Conservation (phyloP, 2,329 filamentous ascomycete species). For the Aspergillus sp. region DNA sequence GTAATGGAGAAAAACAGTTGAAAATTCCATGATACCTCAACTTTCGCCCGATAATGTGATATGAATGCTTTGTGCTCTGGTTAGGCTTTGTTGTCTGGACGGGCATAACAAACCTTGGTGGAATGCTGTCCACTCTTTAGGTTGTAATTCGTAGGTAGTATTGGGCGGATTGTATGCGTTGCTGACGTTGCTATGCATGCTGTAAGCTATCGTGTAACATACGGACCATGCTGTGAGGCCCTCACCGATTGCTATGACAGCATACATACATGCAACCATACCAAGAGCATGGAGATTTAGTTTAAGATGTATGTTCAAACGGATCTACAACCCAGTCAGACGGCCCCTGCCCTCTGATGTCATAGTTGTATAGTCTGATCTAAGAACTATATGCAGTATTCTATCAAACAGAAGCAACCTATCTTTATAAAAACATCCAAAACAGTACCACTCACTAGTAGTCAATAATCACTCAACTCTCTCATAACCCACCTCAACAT, state of each 20-base stretch:
- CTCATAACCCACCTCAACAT: slow-evolving; percentile 43
- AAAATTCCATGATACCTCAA: slow-evolving; percentile 31
- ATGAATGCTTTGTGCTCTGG: neutral
- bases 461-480: slow-evolving; percentile 4
- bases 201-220: neutral
- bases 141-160: slow-evolving; percentile 2
- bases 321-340: neutral
- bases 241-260: neutral
- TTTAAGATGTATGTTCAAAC: too few species aligned
- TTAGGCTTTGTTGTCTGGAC: neutral
- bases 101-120: neutral
- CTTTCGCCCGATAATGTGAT: neutral
- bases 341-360: neutral
- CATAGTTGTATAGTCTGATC: neutral
- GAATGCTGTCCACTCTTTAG: neutral
- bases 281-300: too few species aligned
- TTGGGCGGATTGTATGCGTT: neutral
- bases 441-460: neutral
- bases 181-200: too few species aligned
- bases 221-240: neutral
- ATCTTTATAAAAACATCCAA: neutral
- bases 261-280: neutral
- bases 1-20: slow-evolving; percentile 44
- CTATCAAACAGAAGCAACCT: neutral
- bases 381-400: too few species aligned